Evolutionary conservation across 352 stramenopile species (phyloP).

Genomic region (Pythium brachiatum): DNA sequence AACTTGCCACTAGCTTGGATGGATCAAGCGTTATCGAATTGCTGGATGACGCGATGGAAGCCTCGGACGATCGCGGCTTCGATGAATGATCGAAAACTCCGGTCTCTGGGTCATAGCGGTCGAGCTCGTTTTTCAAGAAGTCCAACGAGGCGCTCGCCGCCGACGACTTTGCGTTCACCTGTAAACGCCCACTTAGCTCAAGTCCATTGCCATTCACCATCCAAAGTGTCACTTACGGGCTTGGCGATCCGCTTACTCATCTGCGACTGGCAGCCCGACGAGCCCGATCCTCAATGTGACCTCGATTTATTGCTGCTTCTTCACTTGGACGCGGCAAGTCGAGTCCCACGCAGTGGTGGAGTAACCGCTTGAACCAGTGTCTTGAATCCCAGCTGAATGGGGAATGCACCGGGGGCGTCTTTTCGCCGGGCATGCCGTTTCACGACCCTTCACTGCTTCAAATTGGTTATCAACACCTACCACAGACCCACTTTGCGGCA

Average conservation of each 20-base stretch:
- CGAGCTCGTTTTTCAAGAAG: constrained; percentile 55
- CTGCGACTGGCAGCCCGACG: neutral
- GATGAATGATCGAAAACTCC: constrained; percentile 20
- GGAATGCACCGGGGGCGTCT: neutral
- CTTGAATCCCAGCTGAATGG: neutral
- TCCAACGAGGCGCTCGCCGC: constrained; percentile 40
- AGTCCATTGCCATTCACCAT: neutral
- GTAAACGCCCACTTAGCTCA: neutral
- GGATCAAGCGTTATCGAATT: constrained; percentile 13
- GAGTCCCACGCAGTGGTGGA: neutral
- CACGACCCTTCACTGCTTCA: constrained; percentile 38
- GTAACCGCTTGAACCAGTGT: neutral
- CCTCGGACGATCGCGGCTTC: constrained; percentile 13
- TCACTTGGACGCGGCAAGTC: neutral
- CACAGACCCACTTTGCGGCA: neutral
- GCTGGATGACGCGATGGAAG: constrained; percentile 17
- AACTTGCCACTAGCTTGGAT: constrained; percentile 13
- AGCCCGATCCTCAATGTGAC: neutral
- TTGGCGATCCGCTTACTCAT: constrained; percentile 58
- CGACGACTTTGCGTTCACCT: constrained; percentile 10
- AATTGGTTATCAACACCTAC: constrained; percentile 3
- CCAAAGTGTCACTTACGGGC: constrained; percentile 29
- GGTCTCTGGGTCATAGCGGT: constrained; percentile 54
- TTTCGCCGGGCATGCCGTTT: constrained; percentile 26
- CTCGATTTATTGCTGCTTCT: neutral